Base-by-base conservation (phyloP, 805 yeast genomes). In the Komagataella phaffii region DNA sequence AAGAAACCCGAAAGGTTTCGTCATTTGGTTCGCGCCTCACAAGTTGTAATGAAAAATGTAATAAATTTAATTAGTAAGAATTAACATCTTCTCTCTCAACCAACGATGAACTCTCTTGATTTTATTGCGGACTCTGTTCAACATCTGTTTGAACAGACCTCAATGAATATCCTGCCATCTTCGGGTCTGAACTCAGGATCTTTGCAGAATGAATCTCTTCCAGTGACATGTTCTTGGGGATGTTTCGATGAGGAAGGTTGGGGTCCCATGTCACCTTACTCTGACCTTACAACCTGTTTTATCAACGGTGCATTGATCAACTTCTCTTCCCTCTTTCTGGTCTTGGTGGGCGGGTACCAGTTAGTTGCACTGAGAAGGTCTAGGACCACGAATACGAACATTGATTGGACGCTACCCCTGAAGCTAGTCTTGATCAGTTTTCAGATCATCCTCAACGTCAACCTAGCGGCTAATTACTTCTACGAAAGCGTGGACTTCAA, bases 201-300 rank as follows among this genome's bases (percentile, higher is more conserved):
- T 3, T 30, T 14, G 4, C 40, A 14, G 40, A 30, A 30, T 14
- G 40, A 30, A 14, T 30, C 40, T 8, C 40, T 30, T 3, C 40
- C 40, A 14, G 23, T 21, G 30, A 36, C 46, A 52, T 18, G 56
- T 54, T 46, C 60, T 58, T 62, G 67, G 51, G 63, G 65, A 8
- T 73, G 77, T 53, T 57, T 56, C 23, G 69, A 68, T 53, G 57
- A 56, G 7, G 80, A 74, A 49, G 81, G 81, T 2, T 65, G 57
- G 68, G 73, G 74, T 59, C 69, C 49, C 62, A 69, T 40, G 48
- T 76, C 61, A 54, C 54, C 48, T 59, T 55, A 70, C 52, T 67
- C 69, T 18, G 83, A 78, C 56, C 68, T 75, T 47, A 68, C 83
- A 1, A 77, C 81, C 0, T 79, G 83, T 56, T 64, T 77, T 51